Conservation (phyloP, 2,329 filamentous ascomycete species). For the Aaosphaeria arxii region DNA sequence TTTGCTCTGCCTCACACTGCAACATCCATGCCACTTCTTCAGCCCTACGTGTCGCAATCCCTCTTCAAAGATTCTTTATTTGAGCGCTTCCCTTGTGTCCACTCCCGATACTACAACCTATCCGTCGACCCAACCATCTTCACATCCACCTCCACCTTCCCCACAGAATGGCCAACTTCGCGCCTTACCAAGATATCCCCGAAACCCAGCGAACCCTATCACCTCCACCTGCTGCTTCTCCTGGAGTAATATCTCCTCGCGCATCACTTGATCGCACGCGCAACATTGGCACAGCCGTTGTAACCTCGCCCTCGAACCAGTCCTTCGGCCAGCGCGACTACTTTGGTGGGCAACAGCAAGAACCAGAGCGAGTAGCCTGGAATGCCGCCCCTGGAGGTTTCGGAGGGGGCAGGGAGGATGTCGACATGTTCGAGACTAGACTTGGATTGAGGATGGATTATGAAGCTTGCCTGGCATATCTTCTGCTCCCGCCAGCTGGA, state of each 20-base stretch:
- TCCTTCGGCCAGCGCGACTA: constrained; percentile 41
- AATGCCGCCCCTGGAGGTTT: constrained; percentile 16
- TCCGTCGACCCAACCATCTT: not conserved
- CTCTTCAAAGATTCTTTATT: not conserved
- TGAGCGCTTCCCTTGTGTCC: not conserved
- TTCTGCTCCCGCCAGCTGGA: constrained; percentile 79
- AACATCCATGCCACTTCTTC: constrained; percentile 3
- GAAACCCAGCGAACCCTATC: constrained; percentile 80
- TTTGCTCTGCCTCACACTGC: not conserved
- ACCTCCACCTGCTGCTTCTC: constrained; percentile 56
- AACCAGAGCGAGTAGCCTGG: constrained; percentile 28
- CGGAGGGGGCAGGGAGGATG: constrained; percentile 57
- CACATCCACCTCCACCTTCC: not conserved
- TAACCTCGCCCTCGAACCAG: constrained; percentile 30
- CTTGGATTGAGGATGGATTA: constrained; percentile 82
- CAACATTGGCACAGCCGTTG: constrained; percentile 21
- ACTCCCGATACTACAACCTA: not conserved
- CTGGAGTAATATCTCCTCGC: constrained; percentile 49
- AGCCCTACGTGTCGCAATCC: constrained; percentile 6
- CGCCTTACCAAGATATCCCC: constrained; percentile 92
- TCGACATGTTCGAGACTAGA: constrained; percentile 81
- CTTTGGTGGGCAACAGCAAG: constrained; percentile 21
- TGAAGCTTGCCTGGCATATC: constrained; percentile 86
- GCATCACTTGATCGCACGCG: constrained; percentile 34
- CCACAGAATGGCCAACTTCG: constrained; percentile 61